Base-by-base conservation (phyloP, 2,329 filamentous ascomycete genomes). In the Aureobasidium subglaciale region DNA sequence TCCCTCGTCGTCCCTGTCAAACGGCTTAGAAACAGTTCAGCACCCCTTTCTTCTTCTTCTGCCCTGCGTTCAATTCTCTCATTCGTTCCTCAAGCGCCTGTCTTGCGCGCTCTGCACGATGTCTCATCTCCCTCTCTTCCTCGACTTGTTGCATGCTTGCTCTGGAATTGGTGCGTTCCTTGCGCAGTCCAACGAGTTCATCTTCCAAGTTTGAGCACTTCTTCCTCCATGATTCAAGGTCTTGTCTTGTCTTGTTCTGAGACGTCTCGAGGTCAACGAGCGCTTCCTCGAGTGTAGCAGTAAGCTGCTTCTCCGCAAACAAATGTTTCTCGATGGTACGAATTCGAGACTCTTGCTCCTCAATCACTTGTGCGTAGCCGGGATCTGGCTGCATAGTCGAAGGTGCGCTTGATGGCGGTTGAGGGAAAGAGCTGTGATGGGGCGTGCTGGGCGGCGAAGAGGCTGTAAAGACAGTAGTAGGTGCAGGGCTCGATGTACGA, bases 321-420 rank as follows among this genome's bases (percentile, higher is more conserved):
- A 99, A 81, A 67, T 97, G 90, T 76, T 96, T 97, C 77, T 99
- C 92, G 60, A 99, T 95, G 6, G 90, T 95, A 58, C 88, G 86
- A 67, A 99, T 95, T 60, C 91, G 90, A 40, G 89, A 88, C 69
- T 99, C 93, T 70, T 96, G 91, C 64, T 99, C 93, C 66, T 97
- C 92, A 58, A 92, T 83, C 24, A 63, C 60, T 77, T 90, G 95
- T 16, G 83, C 79, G 58, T 91, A 89, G 10, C 90, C 79, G 38
- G 83, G 84, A 60, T 75, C 85, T 27, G 81, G 72, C 32, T 45
- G 40, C 9, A 46, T 29, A 22, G 41, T 55, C 5, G 52, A 42
- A 32, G n/a, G 73, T 64, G 82, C 59, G 73, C 82, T 60, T 71
- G 78, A 55, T 15, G 56, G 52, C 5, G 35, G 34, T 15, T 56